phyloP scores from a whole-genome alignment of 83 land plant species.

The Picea abies region DNA sequence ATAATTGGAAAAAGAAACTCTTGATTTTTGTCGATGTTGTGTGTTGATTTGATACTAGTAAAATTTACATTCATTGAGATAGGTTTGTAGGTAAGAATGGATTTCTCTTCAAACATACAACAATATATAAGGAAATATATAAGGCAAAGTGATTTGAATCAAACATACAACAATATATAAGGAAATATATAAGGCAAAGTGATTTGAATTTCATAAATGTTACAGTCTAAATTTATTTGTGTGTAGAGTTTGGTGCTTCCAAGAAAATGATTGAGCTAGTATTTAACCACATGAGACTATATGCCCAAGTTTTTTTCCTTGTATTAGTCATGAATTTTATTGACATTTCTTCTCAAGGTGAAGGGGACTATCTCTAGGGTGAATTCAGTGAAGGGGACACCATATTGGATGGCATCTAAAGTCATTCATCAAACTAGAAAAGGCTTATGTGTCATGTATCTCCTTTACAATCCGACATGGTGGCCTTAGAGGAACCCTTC shows the following conservation, averaged over 20 bases:
- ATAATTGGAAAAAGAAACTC: background rate
- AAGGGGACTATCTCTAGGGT: slow-evolving; percentile 95
- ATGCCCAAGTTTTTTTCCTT: background rate
- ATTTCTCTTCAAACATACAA: no score
- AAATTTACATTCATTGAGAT: background rate
- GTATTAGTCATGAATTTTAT: background rate
- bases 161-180: no score
- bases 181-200: no score
- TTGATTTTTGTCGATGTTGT: background rate
- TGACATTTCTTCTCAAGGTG: background rate
- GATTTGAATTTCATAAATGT: no score
- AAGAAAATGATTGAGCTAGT: slow-evolving; percentile 96
- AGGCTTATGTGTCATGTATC: slow-evolving; percentile 58
- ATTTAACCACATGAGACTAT: slow-evolving; percentile 6
- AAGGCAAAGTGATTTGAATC: no score
- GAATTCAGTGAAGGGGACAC: slow-evolving; percentile 99
- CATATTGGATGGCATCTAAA: slow-evolving; percentile 99
- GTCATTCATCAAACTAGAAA: slow-evolving; percentile 93
- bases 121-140: no score
- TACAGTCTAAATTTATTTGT: no score
- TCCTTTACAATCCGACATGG: background rate
- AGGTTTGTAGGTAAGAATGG: no score
- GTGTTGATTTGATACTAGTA: background rate
- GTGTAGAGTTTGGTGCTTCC: slow-evolving; percentile 81
- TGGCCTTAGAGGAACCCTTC: no score